phyloP scores from a whole-genome alignment of 441 rosid species.

The Bruguiera hainesii region DNA sequence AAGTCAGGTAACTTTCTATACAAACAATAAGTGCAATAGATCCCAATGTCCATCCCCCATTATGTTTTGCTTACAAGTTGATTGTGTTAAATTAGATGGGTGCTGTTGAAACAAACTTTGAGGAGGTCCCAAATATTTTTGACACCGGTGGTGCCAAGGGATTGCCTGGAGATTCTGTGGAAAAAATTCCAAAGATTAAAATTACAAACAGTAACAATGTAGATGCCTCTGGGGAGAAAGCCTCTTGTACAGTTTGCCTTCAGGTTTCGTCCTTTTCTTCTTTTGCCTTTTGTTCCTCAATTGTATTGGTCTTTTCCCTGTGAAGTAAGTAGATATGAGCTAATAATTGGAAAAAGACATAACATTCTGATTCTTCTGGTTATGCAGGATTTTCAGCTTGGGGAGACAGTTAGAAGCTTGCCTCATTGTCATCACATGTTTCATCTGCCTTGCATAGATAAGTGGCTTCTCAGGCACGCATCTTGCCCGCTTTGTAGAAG shows the following conservation, averaged over 20 bases:
- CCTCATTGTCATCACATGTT: conserved; percentile 95
- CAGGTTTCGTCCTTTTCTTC: conserved; percentile 46
- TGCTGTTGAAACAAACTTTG: conserved; percentile 64
- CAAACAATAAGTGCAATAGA: not conserved
- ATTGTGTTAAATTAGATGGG: conserved; percentile 58
- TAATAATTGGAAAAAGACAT: conserved; percentile 4
- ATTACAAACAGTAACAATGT: conserved; percentile 52
- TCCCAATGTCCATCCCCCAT: not conserved
- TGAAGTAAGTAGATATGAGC: not conserved
- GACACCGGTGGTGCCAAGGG: conserved; percentile 83
- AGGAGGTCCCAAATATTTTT: conserved; percentile 69
- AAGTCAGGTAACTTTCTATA: conserved; percentile 63
- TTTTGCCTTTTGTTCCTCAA: too few species aligned
- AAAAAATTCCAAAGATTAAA: conserved; percentile 77
- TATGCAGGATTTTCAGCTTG: conserved; percentile 86
- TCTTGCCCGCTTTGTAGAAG: conserved; percentile 96
- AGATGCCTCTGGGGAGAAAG: conserved; percentile 74
- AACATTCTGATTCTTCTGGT: conserved; percentile 2
- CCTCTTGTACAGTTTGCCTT: conserved; percentile 86
- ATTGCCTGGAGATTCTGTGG: conserved; percentile 65
- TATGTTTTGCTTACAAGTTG: not conserved
- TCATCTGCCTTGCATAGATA: conserved; percentile 92
- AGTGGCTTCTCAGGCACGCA: conserved; percentile 82
- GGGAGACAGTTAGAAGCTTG: conserved; percentile 86
- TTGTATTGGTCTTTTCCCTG: not conserved